A percentile compares a stretch with the other conserved stretches of the same genome.
Conservation (phyloP, 2,329 filamentous ascomycete species). For the Ophiostoma piceae region DNA sequence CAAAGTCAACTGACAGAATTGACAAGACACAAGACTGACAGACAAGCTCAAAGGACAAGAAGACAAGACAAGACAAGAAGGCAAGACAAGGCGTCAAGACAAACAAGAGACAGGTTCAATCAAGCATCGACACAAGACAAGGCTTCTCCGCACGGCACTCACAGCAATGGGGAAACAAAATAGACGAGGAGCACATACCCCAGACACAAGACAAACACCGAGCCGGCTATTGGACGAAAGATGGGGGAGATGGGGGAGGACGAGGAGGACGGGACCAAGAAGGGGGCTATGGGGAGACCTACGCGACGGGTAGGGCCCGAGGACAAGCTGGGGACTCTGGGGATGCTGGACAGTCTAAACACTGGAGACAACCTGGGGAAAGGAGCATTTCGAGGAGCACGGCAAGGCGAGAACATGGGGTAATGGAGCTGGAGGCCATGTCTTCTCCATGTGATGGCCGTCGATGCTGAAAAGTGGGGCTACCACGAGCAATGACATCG, state of each 20-base stretch:
- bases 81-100: not conserved
- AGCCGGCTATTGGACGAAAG: not conserved
- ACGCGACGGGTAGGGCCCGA: not conserved
- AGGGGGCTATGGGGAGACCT: not conserved
- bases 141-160: not conserved
- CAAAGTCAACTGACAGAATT: not conserved
- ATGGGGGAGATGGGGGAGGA: not conserved
- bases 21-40: not conserved
- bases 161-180: not conserved
- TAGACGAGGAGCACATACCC: not conserved
- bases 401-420: constrained; percentile 14
- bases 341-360: not conserved
- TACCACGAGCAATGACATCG: not conserved
- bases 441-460: not conserved
- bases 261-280: not conserved
- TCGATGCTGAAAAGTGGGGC: not conserved
- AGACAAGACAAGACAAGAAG: not conserved
- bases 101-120: not conserved
- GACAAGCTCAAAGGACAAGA: not conserved
- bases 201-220: not conserved
- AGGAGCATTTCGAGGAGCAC: not conserved
- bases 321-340: not conserved
- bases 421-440: constrained; percentile 4
- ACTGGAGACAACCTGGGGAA: not conserved
- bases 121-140: not conserved